phyloP scores from a whole-genome alignment of 2,329 filamentous ascomycete genomes.

The Dactylellina drechsleri region DNA sequence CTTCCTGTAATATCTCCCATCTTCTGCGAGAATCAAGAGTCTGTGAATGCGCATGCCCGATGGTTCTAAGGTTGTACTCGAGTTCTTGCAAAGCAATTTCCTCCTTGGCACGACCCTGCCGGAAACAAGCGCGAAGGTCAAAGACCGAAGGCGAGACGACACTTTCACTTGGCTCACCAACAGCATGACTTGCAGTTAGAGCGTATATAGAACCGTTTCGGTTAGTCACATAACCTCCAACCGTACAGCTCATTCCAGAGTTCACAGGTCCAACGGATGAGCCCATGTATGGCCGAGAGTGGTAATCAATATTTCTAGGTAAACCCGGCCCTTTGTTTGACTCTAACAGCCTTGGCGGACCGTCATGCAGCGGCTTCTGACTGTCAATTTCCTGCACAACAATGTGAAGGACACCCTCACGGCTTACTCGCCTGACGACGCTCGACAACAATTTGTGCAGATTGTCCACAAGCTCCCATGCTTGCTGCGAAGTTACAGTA shows the following conservation, averaged over 20 bases:
- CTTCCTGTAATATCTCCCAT: constrained; percentile 49
- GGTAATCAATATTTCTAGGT: constrained; percentile 38
- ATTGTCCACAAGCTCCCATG: background rate
- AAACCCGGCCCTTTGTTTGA: constrained; percentile 29
- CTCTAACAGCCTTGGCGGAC: constrained; percentile 24
- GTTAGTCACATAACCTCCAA: constrained; percentile 47
- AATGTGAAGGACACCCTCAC: constrained; percentile 19
- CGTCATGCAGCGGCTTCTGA: constrained; percentile 11
- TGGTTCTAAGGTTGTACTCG: constrained; percentile 36
- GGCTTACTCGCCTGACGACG: constrained; percentile 13
- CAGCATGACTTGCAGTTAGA: constrained; percentile 35
- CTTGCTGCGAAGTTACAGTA: constrained; percentile 23
- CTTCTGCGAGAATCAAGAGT: constrained; percentile 44
- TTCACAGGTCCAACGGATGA: constrained; percentile 29
- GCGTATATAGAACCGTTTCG: constrained; percentile 31
- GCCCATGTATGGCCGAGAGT: constrained; percentile 36
- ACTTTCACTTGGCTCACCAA: constrained; percentile 20
- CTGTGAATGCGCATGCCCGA: constrained; percentile 20
- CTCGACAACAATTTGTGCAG: constrained; percentile 15
- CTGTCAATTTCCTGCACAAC: constrained; percentile 39
- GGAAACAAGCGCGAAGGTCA: constrained; percentile 35
- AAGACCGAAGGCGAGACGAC: constrained; percentile 41
- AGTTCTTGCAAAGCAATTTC: constrained; percentile 43
- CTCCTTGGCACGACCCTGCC: constrained; percentile 43
- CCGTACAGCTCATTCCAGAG: constrained; percentile 28